Conservation (phyloP, 129 eudicot genomes). For the Artemisia annua region DNA sequence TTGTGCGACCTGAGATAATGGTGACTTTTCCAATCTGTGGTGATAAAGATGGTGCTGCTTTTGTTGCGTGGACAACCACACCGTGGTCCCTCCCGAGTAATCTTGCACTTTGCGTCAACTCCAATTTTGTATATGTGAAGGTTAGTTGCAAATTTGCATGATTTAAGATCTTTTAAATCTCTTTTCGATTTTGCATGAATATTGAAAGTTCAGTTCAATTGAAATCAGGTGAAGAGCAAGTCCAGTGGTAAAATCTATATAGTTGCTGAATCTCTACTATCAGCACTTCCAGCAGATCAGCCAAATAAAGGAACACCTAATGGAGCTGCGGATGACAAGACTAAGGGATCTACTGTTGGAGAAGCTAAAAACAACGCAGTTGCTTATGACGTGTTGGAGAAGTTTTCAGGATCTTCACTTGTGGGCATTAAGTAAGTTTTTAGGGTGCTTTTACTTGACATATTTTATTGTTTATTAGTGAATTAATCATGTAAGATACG, state of each 20-base stretch:
- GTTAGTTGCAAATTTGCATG: conserved; percentile 28
- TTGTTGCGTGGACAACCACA: conserved; percentile 97
- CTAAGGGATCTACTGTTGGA: conserved; percentile 15
- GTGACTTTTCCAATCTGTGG: conserved; percentile 63
- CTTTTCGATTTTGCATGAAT: too few relatives aligned
- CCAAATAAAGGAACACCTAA: conserved; percentile 52
- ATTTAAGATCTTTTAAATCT: too few relatives aligned
- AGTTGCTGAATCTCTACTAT: conserved; percentile 23
- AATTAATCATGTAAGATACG: too few relatives aligned
- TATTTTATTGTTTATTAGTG: too few relatives aligned
- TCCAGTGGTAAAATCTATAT: conserved; percentile 40
- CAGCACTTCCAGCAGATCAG: conserved; percentile 23
- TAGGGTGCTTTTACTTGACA: too few relatives aligned
- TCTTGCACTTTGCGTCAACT: conserved; percentile 40
- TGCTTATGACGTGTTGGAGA: conserved; percentile 59
- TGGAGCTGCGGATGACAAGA: conserved; percentile 30
- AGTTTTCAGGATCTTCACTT: conserved; percentile 61
- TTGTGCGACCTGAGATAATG: conserved; percentile 29
- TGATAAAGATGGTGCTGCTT: conserved; percentile 60
- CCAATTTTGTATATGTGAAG: conserved; percentile 59
- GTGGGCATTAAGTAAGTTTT: conserved; percentile 58
- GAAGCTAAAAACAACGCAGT: conserved; percentile 41
- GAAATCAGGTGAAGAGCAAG: conserved; percentile 37
- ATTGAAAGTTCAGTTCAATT: too few relatives aligned
- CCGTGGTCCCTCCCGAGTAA: conserved; percentile 92